Base-by-base conservation (phyloP, 1,139 yeast genomes). In the Scheffersomyces segobiensis region DNA sequence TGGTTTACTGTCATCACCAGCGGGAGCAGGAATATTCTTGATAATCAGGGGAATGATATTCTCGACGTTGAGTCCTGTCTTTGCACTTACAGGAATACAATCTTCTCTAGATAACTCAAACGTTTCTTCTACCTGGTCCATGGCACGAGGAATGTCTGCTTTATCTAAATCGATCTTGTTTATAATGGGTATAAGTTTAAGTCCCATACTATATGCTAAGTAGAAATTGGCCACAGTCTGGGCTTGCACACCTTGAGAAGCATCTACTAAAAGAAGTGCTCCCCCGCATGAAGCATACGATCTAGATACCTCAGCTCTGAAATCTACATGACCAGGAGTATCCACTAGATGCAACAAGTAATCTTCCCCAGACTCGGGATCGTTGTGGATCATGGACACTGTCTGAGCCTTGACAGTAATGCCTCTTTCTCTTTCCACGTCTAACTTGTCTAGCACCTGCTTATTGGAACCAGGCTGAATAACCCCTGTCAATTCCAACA, bases 291-390 rank as follows among this genome's bases (percentile, higher is more conserved):
- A 90, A 1, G 98, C 98, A 72, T 93, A 93, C 12, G 97, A 90
- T 63, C 98, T 76, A 1, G 96, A 87, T 0, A 95, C 99, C 68
- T 95, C 99, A 8, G 96, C 91, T 57, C 98, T 78, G 71, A 95
- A 95, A 72, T 95, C 99, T 42, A 95, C 99, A 71, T 95, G 99
- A 0, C 99, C 99, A 0, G 99, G 99, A 0, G 99, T 95, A 74
- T 95, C 99, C 59, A 95, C 97, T 58, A 95, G 80, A 74, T 95
- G 98, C 55, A 95, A 76, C 57, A 95, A 73, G 67, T 91, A 95
- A 64, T 93, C 97, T 64, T 85, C 75, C 3, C 67, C 63, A 0
- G 76, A 67, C 5, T 83, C 83, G 8, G 88, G 85, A 68, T 91
- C 86, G 24, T 82, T 81, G 70, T 93, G 92, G 57, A 95, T 81